Percentiles rank a stretch among this genome's conserved stretches.
These are phyloP conservation scores for Lodderomyces pseudojiufengensis DNA, from an alignment of 1,139 yeast species.

Conservation along the genomic window DNA sequence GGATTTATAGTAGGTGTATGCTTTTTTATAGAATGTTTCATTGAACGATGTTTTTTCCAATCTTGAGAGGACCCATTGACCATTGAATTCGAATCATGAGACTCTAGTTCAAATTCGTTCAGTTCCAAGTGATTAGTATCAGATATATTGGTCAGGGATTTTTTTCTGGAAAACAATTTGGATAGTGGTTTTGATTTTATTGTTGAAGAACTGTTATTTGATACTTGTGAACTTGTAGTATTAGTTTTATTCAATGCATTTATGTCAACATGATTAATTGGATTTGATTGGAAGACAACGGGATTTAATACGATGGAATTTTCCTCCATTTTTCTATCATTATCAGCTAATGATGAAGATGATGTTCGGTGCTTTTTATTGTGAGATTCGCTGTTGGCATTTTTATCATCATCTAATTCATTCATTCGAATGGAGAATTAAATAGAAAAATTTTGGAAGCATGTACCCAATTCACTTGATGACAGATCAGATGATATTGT, in stretches of 20 bases:
- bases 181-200: constrained; percentile 28
- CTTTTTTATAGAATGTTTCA: not conserved
- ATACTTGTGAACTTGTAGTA: constrained; percentile 31
- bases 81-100: not conserved
- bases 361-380: no score
- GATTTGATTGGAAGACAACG: no score
- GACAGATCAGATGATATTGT: no score
- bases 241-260: constrained; percentile 33
- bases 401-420: no score
- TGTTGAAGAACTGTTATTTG: constrained; percentile 21
- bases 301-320: no score
- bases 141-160: constrained; percentile 16
- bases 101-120: constrained; percentile 1
- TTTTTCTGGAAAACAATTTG: constrained; percentile 34
- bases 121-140: not conserved
- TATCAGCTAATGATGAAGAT: no score
- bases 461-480: no score
- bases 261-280: constrained; percentile 38
- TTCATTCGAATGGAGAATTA: no score
- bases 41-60: no score
- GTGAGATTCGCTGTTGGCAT: no score
- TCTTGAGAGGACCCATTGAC: not conserved
- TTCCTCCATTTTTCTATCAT: no score
- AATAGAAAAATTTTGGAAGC: no score
- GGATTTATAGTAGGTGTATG: not conserved